These are phyloP conservation scores for Eutypella sp. DNA, from an alignment of 2,329 filamentous ascomycete species.

Conservation along the genomic window DNA sequence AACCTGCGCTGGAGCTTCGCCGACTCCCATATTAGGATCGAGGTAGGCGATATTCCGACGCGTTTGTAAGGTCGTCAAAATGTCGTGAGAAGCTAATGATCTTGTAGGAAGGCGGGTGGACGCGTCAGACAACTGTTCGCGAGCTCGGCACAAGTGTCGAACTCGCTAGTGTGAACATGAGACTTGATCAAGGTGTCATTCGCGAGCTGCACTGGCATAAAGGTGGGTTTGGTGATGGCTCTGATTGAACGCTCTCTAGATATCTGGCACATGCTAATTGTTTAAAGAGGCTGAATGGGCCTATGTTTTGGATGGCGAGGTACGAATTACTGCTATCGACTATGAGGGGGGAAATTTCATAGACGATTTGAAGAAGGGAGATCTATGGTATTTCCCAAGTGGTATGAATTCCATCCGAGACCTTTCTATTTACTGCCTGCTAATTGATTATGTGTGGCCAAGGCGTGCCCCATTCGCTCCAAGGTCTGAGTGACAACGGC, in stretches of 20 bases:
- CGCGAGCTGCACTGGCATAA: slow-evolving; percentile 80
- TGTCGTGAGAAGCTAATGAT: slow-evolving; percentile 1
- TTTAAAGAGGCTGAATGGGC: slow-evolving; percentile 76
- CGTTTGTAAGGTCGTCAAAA: background rate
- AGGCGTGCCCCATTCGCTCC: slow-evolving; percentile 66
- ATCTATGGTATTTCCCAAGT: slow-evolving; percentile 77
- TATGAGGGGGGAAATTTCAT: slow-evolving; percentile 72
- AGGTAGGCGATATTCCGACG: slow-evolving; percentile 38
- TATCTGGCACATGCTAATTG: no score
- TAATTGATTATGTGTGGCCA: background rate
- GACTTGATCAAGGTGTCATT: slow-evolving; percentile 66
- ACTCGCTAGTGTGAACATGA: slow-evolving; percentile 74
- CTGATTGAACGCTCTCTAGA: no score
- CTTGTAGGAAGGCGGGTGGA: slow-evolving; percentile 67
- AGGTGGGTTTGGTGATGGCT: no score
- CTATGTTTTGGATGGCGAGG: slow-evolving; percentile 65
- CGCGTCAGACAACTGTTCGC: slow-evolving; percentile 64
- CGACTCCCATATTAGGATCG: slow-evolving; percentile 59
- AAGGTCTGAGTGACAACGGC: slow-evolving; percentile 63
- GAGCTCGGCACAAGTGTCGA: slow-evolving; percentile 63
- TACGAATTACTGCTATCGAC: slow-evolving; percentile 68
- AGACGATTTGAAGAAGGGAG: slow-evolving; percentile 70
- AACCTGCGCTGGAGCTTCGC: slow-evolving; percentile 72
- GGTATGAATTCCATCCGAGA: no score
- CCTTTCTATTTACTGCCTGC: background rate